Evolutionary conservation across 305 asterid species (phyloP).

Genomic region (Solanum hybrid): DNA sequence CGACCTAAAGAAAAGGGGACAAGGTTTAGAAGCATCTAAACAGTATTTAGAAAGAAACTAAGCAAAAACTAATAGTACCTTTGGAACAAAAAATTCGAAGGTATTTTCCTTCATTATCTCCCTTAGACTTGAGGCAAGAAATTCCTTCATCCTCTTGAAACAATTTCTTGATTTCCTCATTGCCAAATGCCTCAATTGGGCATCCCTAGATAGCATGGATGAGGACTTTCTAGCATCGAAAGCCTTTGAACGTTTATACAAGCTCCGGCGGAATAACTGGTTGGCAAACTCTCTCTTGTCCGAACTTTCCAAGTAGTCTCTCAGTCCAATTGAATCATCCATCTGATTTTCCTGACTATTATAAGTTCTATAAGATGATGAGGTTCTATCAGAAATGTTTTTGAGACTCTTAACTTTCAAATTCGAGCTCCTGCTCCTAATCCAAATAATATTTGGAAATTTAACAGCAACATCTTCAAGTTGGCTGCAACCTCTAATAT

Average conservation of each 20-base stretch:
- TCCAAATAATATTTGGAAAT: slow-evolving; percentile 81
- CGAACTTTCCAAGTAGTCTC: slow-evolving; percentile 88
- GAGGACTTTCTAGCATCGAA: slow-evolving; percentile 95
- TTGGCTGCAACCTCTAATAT: slow-evolving; percentile 91
- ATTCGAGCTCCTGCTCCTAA: slow-evolving; percentile 39
- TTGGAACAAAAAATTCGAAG: slow-evolving; percentile 68
- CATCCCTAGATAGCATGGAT: slow-evolving; percentile 86
- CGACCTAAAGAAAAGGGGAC: slow-evolving; percentile 50
- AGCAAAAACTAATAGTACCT: slow-evolving; percentile 38
- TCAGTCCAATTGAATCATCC: slow-evolving; percentile 92
- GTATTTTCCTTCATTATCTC: slow-evolving; percentile 83
- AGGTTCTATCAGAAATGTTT: slow-evolving; percentile 39
- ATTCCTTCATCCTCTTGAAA: slow-evolving; percentile 81
- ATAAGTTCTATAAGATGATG: slow-evolving; percentile 28
- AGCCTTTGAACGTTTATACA: slow-evolving; percentile 91
- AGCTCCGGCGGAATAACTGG: slow-evolving; percentile 83
- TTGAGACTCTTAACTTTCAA: slow-evolving; percentile 50
- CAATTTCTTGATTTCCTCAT: slow-evolving; percentile 78
- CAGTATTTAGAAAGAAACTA: background rate
- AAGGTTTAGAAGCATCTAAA: slow-evolving; percentile 2
- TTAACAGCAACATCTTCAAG: slow-evolving; percentile 69
- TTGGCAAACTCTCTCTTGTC: slow-evolving; percentile 88
- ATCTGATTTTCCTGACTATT: slow-evolving; percentile 24
- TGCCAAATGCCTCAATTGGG: slow-evolving; percentile 86
- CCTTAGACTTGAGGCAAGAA: slow-evolving; percentile 54